phyloP scores from a whole-genome alignment of 768 basidiomycete species.

The Tulasnella calospora region DNA sequence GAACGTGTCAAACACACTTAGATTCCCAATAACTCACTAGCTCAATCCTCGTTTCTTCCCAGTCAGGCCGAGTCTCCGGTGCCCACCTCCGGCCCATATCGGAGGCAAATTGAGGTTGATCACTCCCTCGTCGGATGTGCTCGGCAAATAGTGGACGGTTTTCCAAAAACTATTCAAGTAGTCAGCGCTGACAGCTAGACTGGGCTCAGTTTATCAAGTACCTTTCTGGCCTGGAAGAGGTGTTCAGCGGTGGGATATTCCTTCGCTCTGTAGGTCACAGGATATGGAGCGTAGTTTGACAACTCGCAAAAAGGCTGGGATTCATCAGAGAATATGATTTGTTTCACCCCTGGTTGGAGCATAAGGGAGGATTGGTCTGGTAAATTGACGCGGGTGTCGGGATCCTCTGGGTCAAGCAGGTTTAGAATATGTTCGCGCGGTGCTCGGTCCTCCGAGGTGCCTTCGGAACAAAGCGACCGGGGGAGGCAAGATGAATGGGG shows the following conservation, averaged over 20 bases:
- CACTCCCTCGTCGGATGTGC: conserved; percentile 24
- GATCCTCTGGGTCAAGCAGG: too few species aligned
- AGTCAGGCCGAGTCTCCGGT: conserved; percentile 23
- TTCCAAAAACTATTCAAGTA: conserved; percentile 28
- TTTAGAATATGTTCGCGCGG: too few species aligned
- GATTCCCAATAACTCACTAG: conserved; percentile 1
- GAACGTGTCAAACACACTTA: not conserved
- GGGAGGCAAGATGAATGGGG: not conserved
- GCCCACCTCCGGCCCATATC: conserved; percentile 20
- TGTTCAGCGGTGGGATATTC: not conserved
- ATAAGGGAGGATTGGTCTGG: too few species aligned
- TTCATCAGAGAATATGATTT: too few species aligned
- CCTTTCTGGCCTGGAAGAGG: conserved; percentile 26
- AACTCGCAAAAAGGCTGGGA: not conserved
- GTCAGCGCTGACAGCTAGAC: too few species aligned
- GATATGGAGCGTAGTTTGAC: conserved; percentile 7
- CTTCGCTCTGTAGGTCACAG: not conserved
- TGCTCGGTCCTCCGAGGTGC: too few species aligned
- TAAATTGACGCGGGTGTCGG: too few species aligned
- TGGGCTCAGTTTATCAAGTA: not conserved
- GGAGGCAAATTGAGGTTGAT: conserved; percentile 16
- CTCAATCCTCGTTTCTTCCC: conserved; percentile 25
- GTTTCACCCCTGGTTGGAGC: too few species aligned
- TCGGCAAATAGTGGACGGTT: conserved; percentile 27
- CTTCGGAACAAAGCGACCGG: too few species aligned